Base-by-base conservation (phyloP, 2,329 filamentous ascomycete species). In the Hypocrella siamensis region DNA sequence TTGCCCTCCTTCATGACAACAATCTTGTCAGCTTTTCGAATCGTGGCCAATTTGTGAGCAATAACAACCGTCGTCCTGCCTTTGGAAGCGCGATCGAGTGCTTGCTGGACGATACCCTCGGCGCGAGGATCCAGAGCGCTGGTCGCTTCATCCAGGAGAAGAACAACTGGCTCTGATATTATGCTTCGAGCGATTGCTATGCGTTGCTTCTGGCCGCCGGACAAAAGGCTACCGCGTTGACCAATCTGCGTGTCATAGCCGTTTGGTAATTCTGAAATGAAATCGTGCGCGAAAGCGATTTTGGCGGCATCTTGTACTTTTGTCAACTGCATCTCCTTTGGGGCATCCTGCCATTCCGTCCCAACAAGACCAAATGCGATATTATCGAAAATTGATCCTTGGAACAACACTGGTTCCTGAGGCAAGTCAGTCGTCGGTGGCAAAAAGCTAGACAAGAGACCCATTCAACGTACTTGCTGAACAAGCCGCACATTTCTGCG, bases 121-220 rank as follows among this genome's bases (percentile, higher is more conserved):
- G 61, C 54, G 10, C 55, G 54, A 3, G 58, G 54, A 26, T 63
- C 58, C 8, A 63, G 46, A 2, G 75, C 71, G 30, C 67, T 75
- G 0, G 77, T 81, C 2, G 76, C 76, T 47, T 82, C 76, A 39
- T 82, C 77, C 2, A 81, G 56, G 19, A 81, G 65, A 1, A 81
- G 54, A 27, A 81, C 70, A 3, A 59, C 59, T 0, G 75, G 74
- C 34, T 75, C 58, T 16, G 70, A 71, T 27, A 80, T 61, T 39
- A 80, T 76, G 36, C 67, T 73, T 15, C 75, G 63, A 3, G 75
- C 75, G 39, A 80, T 79, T 2, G 74, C 68, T 17, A 80, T 60
- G 5, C 75, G 64, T 43, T 80, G 76, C 32, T 74, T 65, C 42
- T 80, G 75, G 2, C 76, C 75, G 7, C 76, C 75, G 5, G 70